These are phyloP conservation scores for Quercus suber DNA, from an alignment of 306 rosid genomes.

Conservation along the genomic window DNA sequence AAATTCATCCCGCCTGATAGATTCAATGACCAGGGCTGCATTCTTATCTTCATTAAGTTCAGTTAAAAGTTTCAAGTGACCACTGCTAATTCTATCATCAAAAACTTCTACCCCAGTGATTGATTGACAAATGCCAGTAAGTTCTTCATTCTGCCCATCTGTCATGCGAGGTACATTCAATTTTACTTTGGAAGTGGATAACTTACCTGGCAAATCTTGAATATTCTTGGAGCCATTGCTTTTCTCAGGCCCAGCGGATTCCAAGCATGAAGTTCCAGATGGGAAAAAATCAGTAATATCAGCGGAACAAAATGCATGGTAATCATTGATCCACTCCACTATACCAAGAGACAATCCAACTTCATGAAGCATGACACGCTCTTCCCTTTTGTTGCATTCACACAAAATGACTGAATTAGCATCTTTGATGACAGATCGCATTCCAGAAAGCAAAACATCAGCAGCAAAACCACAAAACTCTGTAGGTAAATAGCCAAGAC, in stretches of 20 bases:
- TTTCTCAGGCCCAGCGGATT: conserved; percentile 28
- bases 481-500: conserved; percentile 64
- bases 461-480: conserved; percentile 69
- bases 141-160: conserved; percentile 20
- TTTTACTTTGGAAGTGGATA: conserved; percentile 36
- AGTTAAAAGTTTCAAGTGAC: conserved; percentile 21
- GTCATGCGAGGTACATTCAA: conserved; percentile 20
- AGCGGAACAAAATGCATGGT: conserved; percentile 44
- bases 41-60: conserved; percentile 41
- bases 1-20: conserved; percentile 89
- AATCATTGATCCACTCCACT: conserved; percentile 77
- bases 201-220: conserved; percentile 30
- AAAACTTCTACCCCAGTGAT: conserved; percentile 28
- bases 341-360: conserved; percentile 77
- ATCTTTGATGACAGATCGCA: conserved; percentile 65
- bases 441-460: conserved; percentile 74
- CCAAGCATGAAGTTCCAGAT: conserved; percentile 33
- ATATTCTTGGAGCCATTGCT: conserved; percentile 21
- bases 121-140: conserved; percentile 18
- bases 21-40: conserved; percentile 65
- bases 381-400: conserved; percentile 60
- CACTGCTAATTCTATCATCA: conserved; percentile 25
- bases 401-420: conserved; percentile 72
- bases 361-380: conserved; percentile 86
- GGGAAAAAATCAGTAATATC: conserved; percentile 21